Evolutionary conservation across 148 eudicot species (phyloP).

Genomic region (Persicaria maculosa): DNA sequence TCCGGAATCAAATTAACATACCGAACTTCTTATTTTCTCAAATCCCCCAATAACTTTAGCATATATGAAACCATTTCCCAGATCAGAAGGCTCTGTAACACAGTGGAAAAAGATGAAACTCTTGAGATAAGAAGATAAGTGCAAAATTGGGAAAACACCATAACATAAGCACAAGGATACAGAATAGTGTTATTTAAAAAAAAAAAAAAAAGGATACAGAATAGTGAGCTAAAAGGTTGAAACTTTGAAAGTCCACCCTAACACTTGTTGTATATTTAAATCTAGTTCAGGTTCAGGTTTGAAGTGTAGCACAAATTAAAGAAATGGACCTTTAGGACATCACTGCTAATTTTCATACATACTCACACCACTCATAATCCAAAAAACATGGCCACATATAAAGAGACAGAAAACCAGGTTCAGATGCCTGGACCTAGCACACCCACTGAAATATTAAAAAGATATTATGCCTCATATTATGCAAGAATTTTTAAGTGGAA

Average conservation of each 20-base stretch:
- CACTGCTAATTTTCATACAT: neutral
- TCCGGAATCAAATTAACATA: conserved; percentile 28
- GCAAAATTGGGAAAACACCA: neutral
- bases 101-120: conserved; percentile 7
- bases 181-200: neutral
- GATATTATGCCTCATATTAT: neutral
- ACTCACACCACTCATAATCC: neutral
- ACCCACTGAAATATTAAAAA: neutral
- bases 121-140: neutral
- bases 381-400: neutral
- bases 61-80: conserved; percentile 79
- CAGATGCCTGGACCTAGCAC: neutral
- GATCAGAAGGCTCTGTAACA: conserved; percentile 56
- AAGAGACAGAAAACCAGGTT: neutral
- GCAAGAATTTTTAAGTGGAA: neutral
- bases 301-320: neutral
- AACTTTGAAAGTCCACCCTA: neutral
- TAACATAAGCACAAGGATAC: neutral
- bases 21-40: conserved; percentile 79
- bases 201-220: too few species aligned
- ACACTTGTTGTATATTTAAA: neutral
- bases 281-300: neutral
- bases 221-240: neutral
- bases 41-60: conserved; percentile 92
- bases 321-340: neutral